These are phyloP conservation scores for Umbellularia californica DNA, from an alignment of 164 flowering plant species.

Conservation along the genomic window DNA sequence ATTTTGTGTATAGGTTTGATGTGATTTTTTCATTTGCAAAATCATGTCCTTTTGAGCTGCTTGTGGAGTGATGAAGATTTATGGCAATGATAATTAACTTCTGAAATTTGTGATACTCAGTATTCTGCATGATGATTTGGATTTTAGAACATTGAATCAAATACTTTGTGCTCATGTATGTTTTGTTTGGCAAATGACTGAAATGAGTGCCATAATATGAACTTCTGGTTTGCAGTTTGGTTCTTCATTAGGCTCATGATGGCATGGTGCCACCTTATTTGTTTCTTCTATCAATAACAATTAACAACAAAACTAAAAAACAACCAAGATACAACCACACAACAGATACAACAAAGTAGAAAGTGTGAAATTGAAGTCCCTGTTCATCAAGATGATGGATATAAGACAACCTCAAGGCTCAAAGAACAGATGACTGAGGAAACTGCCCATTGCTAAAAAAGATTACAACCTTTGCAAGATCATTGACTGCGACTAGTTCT, in stretches of 20 bases:
- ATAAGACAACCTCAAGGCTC: neutral
- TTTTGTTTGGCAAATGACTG: no score
- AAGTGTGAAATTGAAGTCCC: neutral
- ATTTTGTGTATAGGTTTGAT: neutral
- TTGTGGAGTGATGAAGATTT: neutral
- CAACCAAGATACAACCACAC: neutral
- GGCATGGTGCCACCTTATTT: neutral
- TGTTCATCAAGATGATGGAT: neutral
- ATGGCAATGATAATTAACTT: neutral
- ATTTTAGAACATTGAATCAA: no score
- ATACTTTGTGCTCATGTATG: neutral
- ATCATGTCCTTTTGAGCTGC: neutral
- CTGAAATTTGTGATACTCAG: neutral
- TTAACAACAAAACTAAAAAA: no score
- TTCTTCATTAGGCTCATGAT: neutral
- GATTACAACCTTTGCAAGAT: no score
- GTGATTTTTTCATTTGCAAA: neutral
- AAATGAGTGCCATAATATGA: neutral
- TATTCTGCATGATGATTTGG: neutral
- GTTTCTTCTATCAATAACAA: neutral
- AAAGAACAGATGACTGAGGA: no score
- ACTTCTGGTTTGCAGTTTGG: neutral
- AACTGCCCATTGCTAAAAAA: no score
- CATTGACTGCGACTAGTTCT: no score
- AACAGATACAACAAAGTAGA: neutral